Conservation (phyloP, 2,329 filamentous ascomycete genomes). For the Exophiala aquamarina region DNA sequence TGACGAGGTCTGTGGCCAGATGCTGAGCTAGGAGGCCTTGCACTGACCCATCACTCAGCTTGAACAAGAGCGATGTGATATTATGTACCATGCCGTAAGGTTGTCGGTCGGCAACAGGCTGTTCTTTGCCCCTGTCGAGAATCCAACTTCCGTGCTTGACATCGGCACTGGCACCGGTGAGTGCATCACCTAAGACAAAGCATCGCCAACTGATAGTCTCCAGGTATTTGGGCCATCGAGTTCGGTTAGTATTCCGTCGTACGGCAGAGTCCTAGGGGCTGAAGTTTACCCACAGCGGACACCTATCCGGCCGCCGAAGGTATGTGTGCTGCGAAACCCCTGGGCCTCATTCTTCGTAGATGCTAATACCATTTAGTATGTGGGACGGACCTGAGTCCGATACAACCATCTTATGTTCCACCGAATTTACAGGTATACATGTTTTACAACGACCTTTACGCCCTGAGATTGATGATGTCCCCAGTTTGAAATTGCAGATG, state of each 20-base stretch:
- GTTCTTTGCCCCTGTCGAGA: conserved; percentile 33
- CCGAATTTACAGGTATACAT: conserved; percentile 46
- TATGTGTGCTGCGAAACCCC: conserved; percentile 12
- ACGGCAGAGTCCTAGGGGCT: no score
- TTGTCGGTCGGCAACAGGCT: conserved; percentile 23
- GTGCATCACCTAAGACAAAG: no score
- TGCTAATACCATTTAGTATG: conserved; percentile 15
- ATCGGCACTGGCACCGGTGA: conserved; percentile 55
- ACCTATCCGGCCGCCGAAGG: conserved; percentile 36
- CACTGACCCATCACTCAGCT: conserved; percentile 1
- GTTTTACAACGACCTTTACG: no score
- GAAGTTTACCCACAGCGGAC: conserved; percentile 29
- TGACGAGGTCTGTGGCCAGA: conserved; percentile 25
- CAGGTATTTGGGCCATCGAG: conserved; percentile 58
- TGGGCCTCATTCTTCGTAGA: no score
- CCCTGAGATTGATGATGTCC: no score
- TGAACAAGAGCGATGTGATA: conserved; percentile 38
- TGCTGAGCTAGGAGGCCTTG: no score
- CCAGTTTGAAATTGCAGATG: conserved; percentile 56
- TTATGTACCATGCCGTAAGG: conserved; percentile 32
- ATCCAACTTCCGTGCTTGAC: conserved; percentile 50
- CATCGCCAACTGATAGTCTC: conserved; percentile 32
- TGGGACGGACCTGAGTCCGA: conserved; percentile 41
- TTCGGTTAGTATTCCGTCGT: conserved; percentile 22
- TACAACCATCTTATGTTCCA: conserved; percentile 46